Conservation (phyloP, 2,329 filamentous ascomycete species). For the Epichloe sibirici region DNA sequence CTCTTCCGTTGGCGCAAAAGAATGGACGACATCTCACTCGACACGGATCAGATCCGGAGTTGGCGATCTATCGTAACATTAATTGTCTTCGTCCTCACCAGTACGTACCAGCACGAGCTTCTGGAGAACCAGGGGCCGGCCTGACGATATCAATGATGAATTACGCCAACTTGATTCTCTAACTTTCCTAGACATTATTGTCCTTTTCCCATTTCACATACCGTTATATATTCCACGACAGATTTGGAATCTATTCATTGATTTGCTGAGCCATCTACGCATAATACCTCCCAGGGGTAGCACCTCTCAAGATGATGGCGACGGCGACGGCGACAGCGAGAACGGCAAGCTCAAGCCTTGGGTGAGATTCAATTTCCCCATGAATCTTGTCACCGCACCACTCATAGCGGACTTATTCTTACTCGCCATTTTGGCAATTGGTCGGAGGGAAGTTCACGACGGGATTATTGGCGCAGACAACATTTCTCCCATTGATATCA, state of each 20-base stretch:
- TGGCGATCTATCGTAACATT: slow-evolving; percentile 63
- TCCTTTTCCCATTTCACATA: slow-evolving; percentile 57
- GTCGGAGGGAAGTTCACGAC: slow-evolving; percentile 51
- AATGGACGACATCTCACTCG: slow-evolving; percentile 6
- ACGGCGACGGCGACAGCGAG: slow-evolving; percentile 11
- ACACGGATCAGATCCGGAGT: slow-evolving; percentile 34
- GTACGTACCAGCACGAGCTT: slow-evolving; percentile 34
- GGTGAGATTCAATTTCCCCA: slow-evolving; percentile 43
- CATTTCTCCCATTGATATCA: slow-evolving; percentile 60
- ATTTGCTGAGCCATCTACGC: slow-evolving; percentile 25
- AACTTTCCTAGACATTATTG: slow-evolving; percentile 44
- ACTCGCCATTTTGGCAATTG: slow-evolving; percentile 57
- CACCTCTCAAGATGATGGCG: slow-evolving; percentile 11
- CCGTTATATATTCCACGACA: slow-evolving; percentile 46
- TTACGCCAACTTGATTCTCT: neutral
- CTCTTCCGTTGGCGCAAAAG: neutral
- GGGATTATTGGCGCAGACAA: slow-evolving; percentile 54
- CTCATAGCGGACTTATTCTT: slow-evolving; percentile 60
- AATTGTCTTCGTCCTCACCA: slow-evolving; percentile 56
- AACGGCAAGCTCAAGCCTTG: slow-evolving; percentile 25
- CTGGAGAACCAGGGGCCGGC: neutral
- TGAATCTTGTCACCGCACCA: slow-evolving; percentile 62
- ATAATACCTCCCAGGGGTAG: slow-evolving; percentile 35
- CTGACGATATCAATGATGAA: neutral
- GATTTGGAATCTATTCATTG: slow-evolving; percentile 32